These are phyloP conservation scores for Phytophthora sansomeana DNA, from an alignment of 352 stramenopile species.

Conservation along the genomic window DNA sequence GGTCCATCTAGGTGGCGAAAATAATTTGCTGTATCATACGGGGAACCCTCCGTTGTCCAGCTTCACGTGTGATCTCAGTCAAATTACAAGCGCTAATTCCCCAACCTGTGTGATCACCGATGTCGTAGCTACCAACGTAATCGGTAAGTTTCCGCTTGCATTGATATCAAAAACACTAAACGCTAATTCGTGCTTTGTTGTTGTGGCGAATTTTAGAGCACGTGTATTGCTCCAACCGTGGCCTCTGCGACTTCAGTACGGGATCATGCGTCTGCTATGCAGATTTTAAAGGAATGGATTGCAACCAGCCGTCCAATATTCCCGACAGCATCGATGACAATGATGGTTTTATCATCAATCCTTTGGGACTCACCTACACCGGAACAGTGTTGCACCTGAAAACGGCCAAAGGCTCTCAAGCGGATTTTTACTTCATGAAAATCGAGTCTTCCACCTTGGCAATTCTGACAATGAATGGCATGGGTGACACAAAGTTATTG, in stretches of 20 bases:
- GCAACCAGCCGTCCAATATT: constrained; percentile 71
- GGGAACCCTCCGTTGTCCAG: constrained; percentile 75
- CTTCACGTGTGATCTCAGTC: constrained; percentile 82
- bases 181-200: not conserved
- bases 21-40: constrained; percentile 84
- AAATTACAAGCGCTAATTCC: constrained; percentile 50
- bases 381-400: constrained; percentile 70
- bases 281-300: constrained; percentile 80
- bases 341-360: constrained; percentile 75
- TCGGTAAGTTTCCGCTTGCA: constrained; percentile 42
- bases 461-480: constrained; percentile 66
- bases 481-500: constrained; percentile 58
- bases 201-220: constrained; percentile 60
- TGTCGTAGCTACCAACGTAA: constrained; percentile 54
- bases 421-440: constrained; percentile 74
- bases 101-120: constrained; percentile 78
- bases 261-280: constrained; percentile 78
- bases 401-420: constrained; percentile 58
- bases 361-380: constrained; percentile 57
- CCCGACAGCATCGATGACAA: constrained; percentile 76
- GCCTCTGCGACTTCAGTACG: constrained; percentile 74
- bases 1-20: constrained; percentile 67
- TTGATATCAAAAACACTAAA: not conserved
- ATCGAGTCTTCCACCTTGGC: constrained; percentile 54
- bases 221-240: constrained; percentile 79